A percentile compares a stretch with the other conserved stretches of the same genome.
phyloP scores from a whole-genome alignment of 257 asterid species.

The Solanum verrucosum region DNA sequence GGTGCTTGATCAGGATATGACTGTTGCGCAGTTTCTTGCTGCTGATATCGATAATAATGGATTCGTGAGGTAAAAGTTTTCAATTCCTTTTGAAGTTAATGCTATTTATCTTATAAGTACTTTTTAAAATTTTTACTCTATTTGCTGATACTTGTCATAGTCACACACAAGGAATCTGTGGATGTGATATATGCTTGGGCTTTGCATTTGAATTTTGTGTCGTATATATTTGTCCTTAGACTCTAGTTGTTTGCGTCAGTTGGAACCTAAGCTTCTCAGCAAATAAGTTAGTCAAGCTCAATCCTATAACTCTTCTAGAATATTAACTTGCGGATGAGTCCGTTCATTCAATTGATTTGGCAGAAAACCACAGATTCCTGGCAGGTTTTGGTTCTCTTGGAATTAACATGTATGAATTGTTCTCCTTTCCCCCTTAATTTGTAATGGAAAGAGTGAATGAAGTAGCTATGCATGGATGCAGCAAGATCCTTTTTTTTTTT shows the following conservation, averaged over 20 bases:
- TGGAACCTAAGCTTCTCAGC: not conserved
- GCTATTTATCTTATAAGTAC: not conserved
- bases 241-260: not conserved
- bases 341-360: not conserved
- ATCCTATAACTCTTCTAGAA: not conserved
- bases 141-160: not conserved
- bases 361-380: not conserved
- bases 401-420: not conserved
- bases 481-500: not conserved
- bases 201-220: not conserved
- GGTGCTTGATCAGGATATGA: slow-evolving; percentile 90
- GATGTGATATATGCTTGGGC: not conserved
- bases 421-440: not conserved
- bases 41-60: slow-evolving; percentile 92
- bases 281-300: not conserved
- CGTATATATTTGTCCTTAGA: not conserved
- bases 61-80: slow-evolving; percentile 49
- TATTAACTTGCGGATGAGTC: not conserved
- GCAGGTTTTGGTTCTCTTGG: not conserved
- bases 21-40: slow-evolving; percentile 94
- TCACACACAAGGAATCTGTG: not conserved
- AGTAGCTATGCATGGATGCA: not conserved
- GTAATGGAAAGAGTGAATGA: not conserved
- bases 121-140: not conserved
- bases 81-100: not conserved